phyloP scores from a whole-genome alignment of 75 land plant genomes.

The Chamaecyparis obtusa region DNA sequence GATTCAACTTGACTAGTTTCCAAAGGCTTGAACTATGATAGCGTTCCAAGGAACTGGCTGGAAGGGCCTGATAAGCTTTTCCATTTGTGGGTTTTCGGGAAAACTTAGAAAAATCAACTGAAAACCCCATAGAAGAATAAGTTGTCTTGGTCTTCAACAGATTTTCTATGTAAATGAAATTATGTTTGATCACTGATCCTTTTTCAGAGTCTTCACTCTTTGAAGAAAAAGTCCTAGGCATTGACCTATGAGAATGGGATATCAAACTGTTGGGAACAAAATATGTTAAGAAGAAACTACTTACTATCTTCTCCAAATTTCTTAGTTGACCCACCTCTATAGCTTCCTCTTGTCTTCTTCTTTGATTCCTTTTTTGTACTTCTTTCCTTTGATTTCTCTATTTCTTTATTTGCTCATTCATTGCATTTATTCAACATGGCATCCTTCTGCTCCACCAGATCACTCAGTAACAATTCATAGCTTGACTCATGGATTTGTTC shows the following conservation, averaged over 20 bases:
- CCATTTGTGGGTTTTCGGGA: neutral
- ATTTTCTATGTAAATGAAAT: neutral
- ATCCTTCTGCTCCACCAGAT: constrained; percentile 27
- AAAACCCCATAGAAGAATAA: neutral
- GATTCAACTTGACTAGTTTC: neutral
- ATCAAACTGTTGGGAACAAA: constrained; percentile 2
- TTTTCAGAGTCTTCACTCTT: constrained; percentile 5
- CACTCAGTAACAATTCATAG: constrained; percentile 27
- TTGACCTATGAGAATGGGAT: neutral
- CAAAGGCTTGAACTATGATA: neutral
- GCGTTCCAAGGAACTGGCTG: neutral
- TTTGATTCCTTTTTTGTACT: constrained; percentile 1
- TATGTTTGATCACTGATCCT: neutral
- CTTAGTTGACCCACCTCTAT: constrained; percentile 2
- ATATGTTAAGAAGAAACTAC: constrained; percentile 7
- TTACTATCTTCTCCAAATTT: neutral
- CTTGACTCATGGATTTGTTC: too few relatives aligned
- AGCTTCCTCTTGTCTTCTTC: constrained; percentile 2
- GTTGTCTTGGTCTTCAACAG: neutral
- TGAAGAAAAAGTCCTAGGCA: neutral
- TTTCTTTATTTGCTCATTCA: neutral
- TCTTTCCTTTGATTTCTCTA: neutral
- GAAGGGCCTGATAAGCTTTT: neutral
- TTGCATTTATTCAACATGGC: neutral
- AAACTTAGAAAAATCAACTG: constrained; percentile 8